Evolutionary conservation across 1,284 basidiomycete species (phyloP).

Genomic region (Pseudozyma thailandica): DNA sequence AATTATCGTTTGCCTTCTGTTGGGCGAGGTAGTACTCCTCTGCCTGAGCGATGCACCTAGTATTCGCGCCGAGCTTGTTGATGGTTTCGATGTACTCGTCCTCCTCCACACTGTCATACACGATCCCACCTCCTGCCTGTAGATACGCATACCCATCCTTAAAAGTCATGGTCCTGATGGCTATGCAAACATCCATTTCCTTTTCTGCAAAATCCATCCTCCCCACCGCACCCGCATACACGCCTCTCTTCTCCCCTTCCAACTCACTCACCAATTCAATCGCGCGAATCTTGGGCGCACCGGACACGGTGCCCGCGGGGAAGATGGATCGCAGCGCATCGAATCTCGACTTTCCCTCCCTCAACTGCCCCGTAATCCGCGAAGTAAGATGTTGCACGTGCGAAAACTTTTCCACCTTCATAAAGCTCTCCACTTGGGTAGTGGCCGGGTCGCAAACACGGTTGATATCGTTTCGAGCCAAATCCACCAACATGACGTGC

Average conservation of each 20-base stretch:
- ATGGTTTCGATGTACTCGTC: conserved; percentile 96
- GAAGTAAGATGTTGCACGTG: conserved; percentile 98
- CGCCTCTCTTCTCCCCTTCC: conserved; percentile 88
- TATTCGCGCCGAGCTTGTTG: conserved; percentile 91
- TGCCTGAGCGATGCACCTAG: conserved; percentile 85
- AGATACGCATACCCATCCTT: conserved; percentile 91
- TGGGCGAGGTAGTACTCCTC: conserved; percentile 71
- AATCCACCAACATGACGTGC: conserved; percentile 98
- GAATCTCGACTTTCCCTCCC: conserved; percentile 86
- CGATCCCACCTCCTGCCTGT: conserved; percentile 93
- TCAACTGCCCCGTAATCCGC: conserved; percentile 87
- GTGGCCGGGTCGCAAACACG: conserved; percentile 94
- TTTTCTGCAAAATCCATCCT: conserved; percentile 94
- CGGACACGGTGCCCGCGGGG: conserved; percentile 98
- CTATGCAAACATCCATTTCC: conserved; percentile 98
- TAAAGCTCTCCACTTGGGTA: conserved; percentile 94
- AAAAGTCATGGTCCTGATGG: conserved; percentile 97
- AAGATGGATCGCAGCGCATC: conserved; percentile 99
- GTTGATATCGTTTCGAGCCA: conserved; percentile 99
- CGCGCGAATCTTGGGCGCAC: conserved; percentile 98
- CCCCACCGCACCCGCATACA: conserved; percentile 97
- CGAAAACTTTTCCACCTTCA: conserved; percentile 93
- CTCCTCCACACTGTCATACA: conserved; percentile 95
- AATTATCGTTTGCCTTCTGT: too few relatives aligned
- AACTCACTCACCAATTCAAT: conserved; percentile 90